phyloP scores from a whole-genome alignment of 1,284 basidiomycete genomes.

The Spongiforma sp. region DNA sequence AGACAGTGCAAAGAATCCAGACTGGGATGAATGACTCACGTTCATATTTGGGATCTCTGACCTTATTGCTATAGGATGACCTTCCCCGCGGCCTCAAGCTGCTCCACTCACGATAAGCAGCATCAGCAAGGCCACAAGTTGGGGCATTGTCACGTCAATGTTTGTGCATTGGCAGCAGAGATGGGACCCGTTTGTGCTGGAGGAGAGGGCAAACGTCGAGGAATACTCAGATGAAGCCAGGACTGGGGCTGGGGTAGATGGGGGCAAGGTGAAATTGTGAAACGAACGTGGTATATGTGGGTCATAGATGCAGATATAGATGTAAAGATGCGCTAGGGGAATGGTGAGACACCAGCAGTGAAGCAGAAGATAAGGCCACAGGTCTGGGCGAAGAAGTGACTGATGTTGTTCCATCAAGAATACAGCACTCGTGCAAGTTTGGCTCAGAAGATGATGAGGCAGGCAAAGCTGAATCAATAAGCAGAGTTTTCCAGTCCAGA shows the following conservation, averaged over 20 bases:
- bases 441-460: not conserved
- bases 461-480: conserved; percentile 8
- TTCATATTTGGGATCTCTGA: conserved; percentile 14
- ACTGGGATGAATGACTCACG: conserved; percentile 8
- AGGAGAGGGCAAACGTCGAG: conserved; percentile 36
- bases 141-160: conserved; percentile 32
- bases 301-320: conserved; percentile 7
- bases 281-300: conserved; percentile 32
- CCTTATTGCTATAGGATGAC: not conserved
- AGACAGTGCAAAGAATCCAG: not conserved
- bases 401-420: not conserved
- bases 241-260: not conserved
- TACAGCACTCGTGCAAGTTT: not conserved
- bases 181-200: conserved; percentile 21
- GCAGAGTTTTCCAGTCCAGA: conserved; percentile 11
- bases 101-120: conserved; percentile 33
- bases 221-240: conserved; percentile 14
- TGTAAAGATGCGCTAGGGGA: conserved; percentile 1
- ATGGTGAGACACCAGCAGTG: conserved; percentile 10
- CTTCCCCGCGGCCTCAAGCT: conserved; percentile 27
- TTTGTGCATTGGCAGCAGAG: conserved; percentile 7
- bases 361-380: not conserved
- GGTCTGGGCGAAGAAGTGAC: not conserved
- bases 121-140: conserved; percentile 37
- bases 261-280: conserved; percentile 11